Percentiles rank a stretch among this genome's conserved stretches.
Evolutionary conservation across 2,329 filamentous ascomycete genomes (phyloP).

Genomic region (Aureobasidium mangrovei): DNA sequence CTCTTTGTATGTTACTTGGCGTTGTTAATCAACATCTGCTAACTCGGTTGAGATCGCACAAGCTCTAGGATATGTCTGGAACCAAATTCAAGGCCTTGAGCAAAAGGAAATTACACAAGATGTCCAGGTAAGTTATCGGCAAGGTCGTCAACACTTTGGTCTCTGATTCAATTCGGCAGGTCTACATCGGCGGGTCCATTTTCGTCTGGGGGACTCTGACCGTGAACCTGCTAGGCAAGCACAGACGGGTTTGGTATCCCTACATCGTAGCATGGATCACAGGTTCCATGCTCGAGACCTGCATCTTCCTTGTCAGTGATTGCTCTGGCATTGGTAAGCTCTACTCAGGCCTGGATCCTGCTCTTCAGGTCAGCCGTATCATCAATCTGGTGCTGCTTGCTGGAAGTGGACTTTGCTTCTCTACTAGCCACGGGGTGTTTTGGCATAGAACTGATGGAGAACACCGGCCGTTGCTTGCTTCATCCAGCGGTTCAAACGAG

Average conservation of each 20-base stretch:
- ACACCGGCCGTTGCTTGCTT: slow-evolving; percentile 11
- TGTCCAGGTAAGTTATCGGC: background rate
- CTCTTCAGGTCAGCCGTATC: slow-evolving; percentile 17
- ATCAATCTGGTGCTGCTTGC: slow-evolving; percentile 15
- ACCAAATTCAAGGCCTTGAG: background rate
- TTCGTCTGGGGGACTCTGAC: slow-evolving; percentile 7
- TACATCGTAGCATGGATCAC: slow-evolving; percentile 22
- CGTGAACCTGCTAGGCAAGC: background rate
- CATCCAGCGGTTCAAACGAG: slow-evolving; percentile 15
- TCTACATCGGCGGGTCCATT: slow-evolving; percentile 6
- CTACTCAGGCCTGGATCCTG: slow-evolving; percentile 12
- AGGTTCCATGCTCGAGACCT: slow-evolving; percentile 20
- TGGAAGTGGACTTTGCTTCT: slow-evolving; percentile 10
- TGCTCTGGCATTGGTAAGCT: slow-evolving; percentile 2
- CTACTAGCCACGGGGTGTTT: background rate
- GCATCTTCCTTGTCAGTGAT: slow-evolving; percentile 18
- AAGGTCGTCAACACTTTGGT: background rate
- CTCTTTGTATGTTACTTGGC: slow-evolving; percentile 1
- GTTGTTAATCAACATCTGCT: background rate
- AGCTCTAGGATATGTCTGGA: background rate
- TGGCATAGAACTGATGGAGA: background rate
- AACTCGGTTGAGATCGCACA: slow-evolving; percentile 1
- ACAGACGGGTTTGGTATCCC: slow-evolving; percentile 22
- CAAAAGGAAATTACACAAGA: slow-evolving; percentile 4
- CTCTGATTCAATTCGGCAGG: background rate